Evolutionary conservation across 2,329 filamentous ascomycete genomes (phyloP).

Genomic region (Calonectria multiphialidica): DNA sequence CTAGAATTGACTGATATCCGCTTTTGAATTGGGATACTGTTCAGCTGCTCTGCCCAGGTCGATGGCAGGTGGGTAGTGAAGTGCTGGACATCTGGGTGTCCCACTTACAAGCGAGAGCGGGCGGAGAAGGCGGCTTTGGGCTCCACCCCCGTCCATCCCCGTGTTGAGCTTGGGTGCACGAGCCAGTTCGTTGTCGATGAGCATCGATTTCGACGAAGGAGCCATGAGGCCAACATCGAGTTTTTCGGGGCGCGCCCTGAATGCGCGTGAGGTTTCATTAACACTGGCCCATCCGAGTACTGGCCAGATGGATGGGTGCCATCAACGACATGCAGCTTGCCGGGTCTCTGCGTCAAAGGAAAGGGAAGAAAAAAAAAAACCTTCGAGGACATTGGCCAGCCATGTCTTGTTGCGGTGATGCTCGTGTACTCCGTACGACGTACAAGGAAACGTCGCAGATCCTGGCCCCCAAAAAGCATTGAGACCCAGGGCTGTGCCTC

Average conservation of each 20-base stretch:
- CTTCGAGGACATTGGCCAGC: conserved; percentile 9
- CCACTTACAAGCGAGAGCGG: conserved; percentile 16
- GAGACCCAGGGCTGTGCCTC: conserved; percentile 11
- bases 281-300: not conserved
- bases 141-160: conserved; percentile 22
- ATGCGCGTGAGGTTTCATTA: not conserved
- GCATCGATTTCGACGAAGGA: not conserved
- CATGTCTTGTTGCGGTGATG: conserved; percentile 21
- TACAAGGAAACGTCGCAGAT: conserved; percentile 6
- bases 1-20: conserved; percentile 1
- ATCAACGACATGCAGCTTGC: conserved; percentile 18
- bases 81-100: conserved; percentile 1
- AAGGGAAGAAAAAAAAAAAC: not conserved
- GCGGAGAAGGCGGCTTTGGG: conserved; percentile 13
- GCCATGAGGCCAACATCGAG: not conserved
- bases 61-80: conserved; percentile 14
- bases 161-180: not conserved
- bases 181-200: not conserved
- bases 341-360: conserved; percentile 3
- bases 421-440: not conserved
- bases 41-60: conserved; percentile 3
- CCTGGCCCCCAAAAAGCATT: conserved; percentile 15
- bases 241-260: not conserved
- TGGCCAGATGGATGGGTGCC: not conserved
- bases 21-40: conserved; percentile 14